Percentiles rank a stretch among this genome's conserved stretches.
Evolutionary conservation across 2,329 filamentous ascomycete genomes (phyloP).

Genomic region (Diplodia sapinea): DNA sequence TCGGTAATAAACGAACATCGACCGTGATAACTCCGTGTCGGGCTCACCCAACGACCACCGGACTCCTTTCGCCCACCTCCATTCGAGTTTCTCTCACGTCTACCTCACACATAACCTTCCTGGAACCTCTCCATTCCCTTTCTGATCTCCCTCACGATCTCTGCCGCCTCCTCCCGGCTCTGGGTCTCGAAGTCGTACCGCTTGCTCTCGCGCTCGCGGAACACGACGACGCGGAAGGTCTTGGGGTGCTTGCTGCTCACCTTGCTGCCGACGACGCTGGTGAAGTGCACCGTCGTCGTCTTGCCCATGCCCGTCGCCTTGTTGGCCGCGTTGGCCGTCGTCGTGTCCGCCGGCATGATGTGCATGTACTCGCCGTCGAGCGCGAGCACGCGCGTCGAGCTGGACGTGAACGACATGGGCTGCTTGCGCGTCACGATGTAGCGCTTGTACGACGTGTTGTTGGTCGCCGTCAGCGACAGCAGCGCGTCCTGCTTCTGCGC

Average conservation of each 20-base stretch:
- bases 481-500: constrained; percentile 64
- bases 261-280: constrained; percentile 81
- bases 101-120: constrained; percentile 24
- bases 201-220: constrained; percentile 76
- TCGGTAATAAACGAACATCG: not conserved
- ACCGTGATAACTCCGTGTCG: not conserved
- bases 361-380: constrained; percentile 88
- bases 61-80: not conserved
- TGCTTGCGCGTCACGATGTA: constrained; percentile 84
- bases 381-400: constrained; percentile 75
- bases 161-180: constrained; percentile 72
- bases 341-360: constrained; percentile 68
- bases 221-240: constrained; percentile 80
- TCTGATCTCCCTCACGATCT: constrained; percentile 74
- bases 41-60: not conserved
- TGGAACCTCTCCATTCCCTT: constrained; percentile 31
- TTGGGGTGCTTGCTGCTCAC: constrained; percentile 79
- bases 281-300: constrained; percentile 82
- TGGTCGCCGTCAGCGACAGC: constrained; percentile 48
- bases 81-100: too few relatives aligned
- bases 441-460: constrained; percentile 65
- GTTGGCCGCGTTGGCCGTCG: constrained; percentile 49
- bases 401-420: constrained; percentile 77
- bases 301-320: constrained; percentile 66
- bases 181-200: constrained; percentile 85